phyloP scores from a whole-genome alignment of 441 rosid genomes.

The Arabidopsis lyrata region DNA sequence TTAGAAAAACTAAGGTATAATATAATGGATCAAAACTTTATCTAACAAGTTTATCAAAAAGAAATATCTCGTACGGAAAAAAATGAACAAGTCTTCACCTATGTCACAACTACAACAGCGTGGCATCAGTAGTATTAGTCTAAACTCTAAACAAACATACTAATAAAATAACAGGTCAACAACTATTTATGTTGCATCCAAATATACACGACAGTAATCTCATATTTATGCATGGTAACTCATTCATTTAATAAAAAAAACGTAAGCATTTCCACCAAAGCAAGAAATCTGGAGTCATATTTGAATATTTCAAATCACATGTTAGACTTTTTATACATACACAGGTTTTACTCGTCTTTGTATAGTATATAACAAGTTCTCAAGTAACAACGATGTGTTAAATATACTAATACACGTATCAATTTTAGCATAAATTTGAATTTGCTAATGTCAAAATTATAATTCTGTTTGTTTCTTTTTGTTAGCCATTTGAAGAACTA shows the following conservation, averaged over 20 bases:
- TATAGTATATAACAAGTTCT: not conserved
- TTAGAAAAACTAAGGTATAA: not conserved
- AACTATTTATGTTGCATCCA: constrained; percentile 1
- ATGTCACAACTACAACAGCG: constrained; percentile 10
- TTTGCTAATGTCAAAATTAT: not conserved
- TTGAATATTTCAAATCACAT: constrained; percentile 22
- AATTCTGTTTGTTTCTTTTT: constrained; percentile 2
- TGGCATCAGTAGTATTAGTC: not conserved
- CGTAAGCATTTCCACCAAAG: constrained; percentile 16
- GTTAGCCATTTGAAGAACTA: constrained; percentile 26
- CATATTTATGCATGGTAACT: not conserved
- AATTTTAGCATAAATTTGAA: not conserved
- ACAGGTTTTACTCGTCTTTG: not conserved
- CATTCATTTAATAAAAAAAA: not conserved
- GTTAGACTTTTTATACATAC: constrained; percentile 2
- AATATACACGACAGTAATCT: not conserved
- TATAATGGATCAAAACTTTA: not conserved
- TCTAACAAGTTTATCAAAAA: not conserved
- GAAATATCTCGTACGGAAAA: not conserved
- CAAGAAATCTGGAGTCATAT: not conserved
- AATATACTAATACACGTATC: not conserved
- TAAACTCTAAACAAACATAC: not conserved
- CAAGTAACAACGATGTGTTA: not conserved
- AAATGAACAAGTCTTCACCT: constrained; percentile 2
- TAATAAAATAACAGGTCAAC: not conserved